phyloP scores from a whole-genome alignment of 2,329 filamentous ascomycete species.

The Penicillium palitans region DNA sequence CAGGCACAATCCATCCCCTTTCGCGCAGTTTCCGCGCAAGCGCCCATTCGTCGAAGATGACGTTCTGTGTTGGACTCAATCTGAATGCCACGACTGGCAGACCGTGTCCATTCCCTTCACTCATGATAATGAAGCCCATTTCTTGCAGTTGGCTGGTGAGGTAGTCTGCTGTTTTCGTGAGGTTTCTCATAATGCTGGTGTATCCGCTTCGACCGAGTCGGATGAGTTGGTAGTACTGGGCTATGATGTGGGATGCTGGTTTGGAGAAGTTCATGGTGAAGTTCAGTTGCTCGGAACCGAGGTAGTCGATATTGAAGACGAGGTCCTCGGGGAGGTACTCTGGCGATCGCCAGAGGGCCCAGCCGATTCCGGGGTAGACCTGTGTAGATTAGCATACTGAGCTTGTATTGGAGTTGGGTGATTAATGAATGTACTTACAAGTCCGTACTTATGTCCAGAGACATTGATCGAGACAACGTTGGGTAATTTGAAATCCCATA shows the following conservation, averaged over 20 bases:
- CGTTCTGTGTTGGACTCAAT: conserved; percentile 57
- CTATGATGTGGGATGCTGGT: conserved; percentile 89
- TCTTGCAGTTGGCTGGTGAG: conserved; percentile 69
- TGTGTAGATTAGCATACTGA: background rate
- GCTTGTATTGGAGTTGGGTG: background rate
- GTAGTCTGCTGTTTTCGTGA: conserved; percentile 84
- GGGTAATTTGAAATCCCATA: conserved; percentile 31
- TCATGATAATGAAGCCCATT: conserved; percentile 85
- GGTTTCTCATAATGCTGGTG: conserved; percentile 63
- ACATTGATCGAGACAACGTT: conserved; percentile 60
- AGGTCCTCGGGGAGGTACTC: conserved; percentile 86
- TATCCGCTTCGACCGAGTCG: conserved; percentile 62
- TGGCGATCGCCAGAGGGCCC: conserved; percentile 84
- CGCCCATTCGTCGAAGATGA: conserved; percentile 70
- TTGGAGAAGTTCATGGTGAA: conserved; percentile 98
- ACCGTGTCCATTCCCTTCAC: conserved; percentile 70
- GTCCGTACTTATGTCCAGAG: conserved; percentile 49
- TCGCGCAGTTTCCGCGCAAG: conserved; percentile 79
- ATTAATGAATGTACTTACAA: conserved; percentile 39
- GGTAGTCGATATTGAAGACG: conserved; percentile 99
- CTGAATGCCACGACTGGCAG: conserved; percentile 88
- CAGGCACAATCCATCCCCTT: conserved; percentile 86
- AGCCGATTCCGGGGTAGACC: conserved; percentile 89
- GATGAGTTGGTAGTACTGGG: conserved; percentile 96
- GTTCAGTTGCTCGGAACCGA: conserved; percentile 89